Evolutionary conservation across 495 filamentous ascomycete genomes (phyloP), one percentile per base, ranked within the genome.

Genomic region (Immersiella caudata): DNA sequence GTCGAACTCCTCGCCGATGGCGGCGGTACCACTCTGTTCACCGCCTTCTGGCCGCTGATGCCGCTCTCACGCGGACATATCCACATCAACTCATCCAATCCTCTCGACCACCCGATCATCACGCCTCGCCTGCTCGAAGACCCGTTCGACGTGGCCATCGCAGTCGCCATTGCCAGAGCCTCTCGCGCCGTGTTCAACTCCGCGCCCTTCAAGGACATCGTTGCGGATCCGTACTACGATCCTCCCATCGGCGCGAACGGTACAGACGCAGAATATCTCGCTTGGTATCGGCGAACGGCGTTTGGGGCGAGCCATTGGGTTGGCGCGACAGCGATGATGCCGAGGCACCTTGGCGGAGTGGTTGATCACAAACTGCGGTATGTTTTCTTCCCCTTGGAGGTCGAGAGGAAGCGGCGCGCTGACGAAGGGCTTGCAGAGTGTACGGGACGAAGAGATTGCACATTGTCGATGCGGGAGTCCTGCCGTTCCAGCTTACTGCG

Each of bases 381-480:
- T 0, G 35, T 6, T 22, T 50, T 25, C 6, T 46, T 51, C 9
- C 12, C 40, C 9, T 49, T 20, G 20, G 21, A 0, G 7, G 56
- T n/a, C 8, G 22, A 22, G 22, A 26, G 27, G 26, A 46, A 18
- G 36, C 9, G 16, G 61, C 61, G 18, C 24, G 36, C 22, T 64
- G n/a, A 29, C 21, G 52, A 21, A 24, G 6, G 14, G 6, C 11
- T 64, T 52, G 9, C 20, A 82, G 84, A 67, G 83, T 87, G 1
- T 80, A 86, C 55, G 85, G 83, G 2, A 79, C 80, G 5, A 71
- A 75, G 62, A 75, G 75, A 14, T 65, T 74, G 16, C 77, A 79
- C 12, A 83, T 88, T 9, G 84, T 83, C 0, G 85, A 87, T 73
- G 83, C 82, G 0, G 81, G 79, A 54, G 72, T 87, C 16, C 69